phyloP scores from a whole-genome alignment of 805 yeast species.

The Metschnikowia aberdeeniae region DNA sequence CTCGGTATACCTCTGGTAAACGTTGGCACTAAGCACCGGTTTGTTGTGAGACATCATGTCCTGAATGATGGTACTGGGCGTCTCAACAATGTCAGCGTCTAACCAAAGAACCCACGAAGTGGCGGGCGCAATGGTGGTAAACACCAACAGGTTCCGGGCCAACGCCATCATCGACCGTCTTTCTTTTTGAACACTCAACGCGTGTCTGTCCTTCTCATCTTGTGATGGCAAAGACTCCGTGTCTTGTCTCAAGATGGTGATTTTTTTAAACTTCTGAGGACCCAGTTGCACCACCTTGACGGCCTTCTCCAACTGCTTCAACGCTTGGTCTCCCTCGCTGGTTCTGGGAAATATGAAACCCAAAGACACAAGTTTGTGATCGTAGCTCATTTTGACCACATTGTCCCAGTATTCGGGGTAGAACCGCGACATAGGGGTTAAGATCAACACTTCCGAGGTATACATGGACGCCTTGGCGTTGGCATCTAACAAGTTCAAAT shows the following conservation, averaged over 20 bases:
- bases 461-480: conserved; percentile 69
- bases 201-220: conserved; percentile 86
- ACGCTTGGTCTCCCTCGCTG: conserved; percentile 74
- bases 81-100: conserved; percentile 90
- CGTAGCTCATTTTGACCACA: conserved; percentile 68
- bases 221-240: conserved; percentile 71
- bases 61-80: conserved; percentile 78
- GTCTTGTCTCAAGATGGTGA: conserved; percentile 90
- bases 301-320: conserved; percentile 67
- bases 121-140: conserved; percentile 83
- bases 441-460: conserved; percentile 76
- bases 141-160: conserved; percentile 87
- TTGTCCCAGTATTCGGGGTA: conserved; percentile 87
- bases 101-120: conserved; percentile 97
- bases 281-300: conserved; percentile 67
- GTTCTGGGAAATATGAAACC: conserved; percentile 91
- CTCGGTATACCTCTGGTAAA: conserved; percentile 77
- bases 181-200: conserved; percentile 77
- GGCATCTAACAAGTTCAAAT: conserved; percentile 73
- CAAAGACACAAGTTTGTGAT: conserved; percentile 76
- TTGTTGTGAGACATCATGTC: conserved; percentile 83
- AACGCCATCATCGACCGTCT: conserved; percentile 89
- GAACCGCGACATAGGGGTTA: conserved; percentile 89
- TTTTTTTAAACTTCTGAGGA: conserved; percentile 68
- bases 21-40: conserved; percentile 88